These are phyloP conservation scores for Ceratobasidium sp. DNA, from an alignment of 1,284 basidiomycete species.

Conservation along the genomic window DNA sequence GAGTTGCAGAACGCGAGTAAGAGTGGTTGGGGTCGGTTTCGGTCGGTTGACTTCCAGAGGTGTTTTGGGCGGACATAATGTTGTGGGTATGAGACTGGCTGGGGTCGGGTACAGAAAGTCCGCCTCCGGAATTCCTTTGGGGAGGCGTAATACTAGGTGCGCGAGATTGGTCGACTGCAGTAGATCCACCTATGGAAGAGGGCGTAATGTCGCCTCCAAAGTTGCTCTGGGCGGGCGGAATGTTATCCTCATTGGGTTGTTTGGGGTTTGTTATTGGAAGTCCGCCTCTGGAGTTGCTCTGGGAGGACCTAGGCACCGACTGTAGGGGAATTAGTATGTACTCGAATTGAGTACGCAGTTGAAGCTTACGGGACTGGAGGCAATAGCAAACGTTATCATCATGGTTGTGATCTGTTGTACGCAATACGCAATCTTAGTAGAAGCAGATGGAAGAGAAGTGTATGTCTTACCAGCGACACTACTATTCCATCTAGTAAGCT, in stretches of 20 bases:
- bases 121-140: no score
- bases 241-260: slow-evolving; percentile 1
- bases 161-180: no score
- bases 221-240: not conserved
- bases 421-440: not conserved
- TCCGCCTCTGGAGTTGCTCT: not conserved
- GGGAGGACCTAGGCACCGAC: not conserved
- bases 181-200: no score
- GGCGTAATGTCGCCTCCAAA: no score
- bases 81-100: no score
- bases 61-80: no score
- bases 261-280: not conserved
- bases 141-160: no score
- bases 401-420: slow-evolving; percentile 26
- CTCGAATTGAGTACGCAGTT: not conserved
- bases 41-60: no score
- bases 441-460: not conserved
- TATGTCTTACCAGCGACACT: slow-evolving; percentile 18
- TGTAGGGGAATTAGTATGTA: not conserved
- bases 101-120: no score
- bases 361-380: slow-evolving; percentile 21
- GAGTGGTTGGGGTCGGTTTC: slow-evolving; percentile 1
- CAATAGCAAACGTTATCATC: slow-evolving; percentile 35
- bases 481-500: slow-evolving; percentile 37
- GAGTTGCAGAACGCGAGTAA: slow-evolving; percentile 7